These are phyloP conservation scores for Alnus glutinosa DNA, from an alignment of 306 rosid genomes.

Conservation along the genomic window DNA sequence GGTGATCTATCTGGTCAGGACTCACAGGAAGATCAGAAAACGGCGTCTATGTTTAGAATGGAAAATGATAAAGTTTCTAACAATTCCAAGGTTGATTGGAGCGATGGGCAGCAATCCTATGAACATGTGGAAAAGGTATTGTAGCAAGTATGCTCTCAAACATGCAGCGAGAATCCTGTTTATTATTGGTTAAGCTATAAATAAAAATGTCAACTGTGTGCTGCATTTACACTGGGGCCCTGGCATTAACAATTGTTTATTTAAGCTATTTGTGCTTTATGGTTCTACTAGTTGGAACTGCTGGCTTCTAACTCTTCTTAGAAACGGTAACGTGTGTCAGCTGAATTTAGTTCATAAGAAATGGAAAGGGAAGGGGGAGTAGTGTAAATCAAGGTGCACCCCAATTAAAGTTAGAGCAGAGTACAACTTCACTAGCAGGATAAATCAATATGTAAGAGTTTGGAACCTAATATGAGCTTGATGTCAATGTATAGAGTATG, in stretches of 20 bases:
- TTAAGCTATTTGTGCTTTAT: conserved; percentile 4
- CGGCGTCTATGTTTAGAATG: conserved; percentile 32
- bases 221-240: background rate
- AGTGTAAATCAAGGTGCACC: background rate
- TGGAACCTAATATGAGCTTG: background rate
- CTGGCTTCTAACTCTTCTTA: background rate
- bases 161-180: conserved; percentile 6
- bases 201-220: background rate
- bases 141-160: conserved; percentile 9
- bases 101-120: conserved; percentile 28
- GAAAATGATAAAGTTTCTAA: conserved; percentile 42
- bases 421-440: background rate
- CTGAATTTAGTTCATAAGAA: background rate
- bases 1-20: conserved; percentile 48
- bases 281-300: conserved; percentile 7
- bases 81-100: conserved; percentile 31
- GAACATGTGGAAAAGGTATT: conserved; percentile 47
- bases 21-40: conserved; percentile 43
- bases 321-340: background rate
- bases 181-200: background rate
- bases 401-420: background rate
- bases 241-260: background rate
- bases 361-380: background rate
- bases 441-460: background rate
- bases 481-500: background rate